Conservation (phyloP, 2,329 filamentous ascomycete genomes). For the Fusarium sp. region DNA sequence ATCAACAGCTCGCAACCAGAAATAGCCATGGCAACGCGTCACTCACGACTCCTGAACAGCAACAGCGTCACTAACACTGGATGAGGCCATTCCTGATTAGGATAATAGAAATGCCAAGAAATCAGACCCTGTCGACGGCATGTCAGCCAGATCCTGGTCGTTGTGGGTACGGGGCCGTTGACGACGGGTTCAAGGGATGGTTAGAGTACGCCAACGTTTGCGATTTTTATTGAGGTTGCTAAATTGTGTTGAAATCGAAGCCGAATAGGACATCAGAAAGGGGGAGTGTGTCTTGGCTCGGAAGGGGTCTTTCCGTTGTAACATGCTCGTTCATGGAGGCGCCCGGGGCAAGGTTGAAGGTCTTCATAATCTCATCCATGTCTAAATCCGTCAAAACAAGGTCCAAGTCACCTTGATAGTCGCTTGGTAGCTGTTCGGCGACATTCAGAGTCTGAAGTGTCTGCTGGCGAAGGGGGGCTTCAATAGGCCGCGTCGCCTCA, state of each 20-base stretch:
- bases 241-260: neutral
- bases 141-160: neutral
- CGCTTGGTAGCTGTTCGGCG: neutral
- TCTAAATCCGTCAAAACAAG: neutral
- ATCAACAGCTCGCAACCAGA: neutral
- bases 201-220: neutral
- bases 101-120: constrained; percentile 8
- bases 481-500: accelerated
- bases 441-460: accelerated
- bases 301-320: neutral
- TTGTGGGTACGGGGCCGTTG: too few relatives aligned
- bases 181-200: neutral
- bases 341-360: neutral
- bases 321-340: neutral
- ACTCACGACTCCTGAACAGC: neutral
- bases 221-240: neutral
- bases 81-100: neutral
- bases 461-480: accelerated
- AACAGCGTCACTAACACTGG: neutral
- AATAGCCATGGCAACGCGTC: neutral
- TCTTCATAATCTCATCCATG: constrained; percentile 12
- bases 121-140: neutral
- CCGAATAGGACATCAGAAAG: neutral
- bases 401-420: neutral
- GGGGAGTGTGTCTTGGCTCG: neutral